These are phyloP conservation scores for Apiospora kogelbergensis DNA, from an alignment of 2,329 filamentous ascomycete species.

Conservation along the genomic window DNA sequence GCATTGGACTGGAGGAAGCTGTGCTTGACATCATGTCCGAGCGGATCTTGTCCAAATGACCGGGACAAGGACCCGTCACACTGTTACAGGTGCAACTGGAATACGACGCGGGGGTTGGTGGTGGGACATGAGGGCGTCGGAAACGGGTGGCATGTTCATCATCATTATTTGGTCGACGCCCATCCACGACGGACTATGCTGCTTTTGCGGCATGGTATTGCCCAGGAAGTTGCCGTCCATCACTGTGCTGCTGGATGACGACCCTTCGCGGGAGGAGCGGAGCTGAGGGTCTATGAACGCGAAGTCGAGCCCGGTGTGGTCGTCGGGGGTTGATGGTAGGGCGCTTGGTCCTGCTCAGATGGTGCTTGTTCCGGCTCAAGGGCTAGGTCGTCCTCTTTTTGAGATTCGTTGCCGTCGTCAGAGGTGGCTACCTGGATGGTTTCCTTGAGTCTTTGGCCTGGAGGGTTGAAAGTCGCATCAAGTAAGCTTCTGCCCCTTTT, in stretches of 20 bases:
- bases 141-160: background rate
- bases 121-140: background rate
- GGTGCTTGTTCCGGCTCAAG: background rate
- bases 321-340: background rate
- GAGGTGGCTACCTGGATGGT: no score
- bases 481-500: background rate
- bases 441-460: background rate
- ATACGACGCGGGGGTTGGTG: background rate
- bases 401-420: background rate
- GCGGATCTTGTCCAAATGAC: no score
- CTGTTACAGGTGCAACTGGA: background rate
- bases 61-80: background rate
- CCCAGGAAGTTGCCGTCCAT: background rate
- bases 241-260: background rate
- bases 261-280: background rate
- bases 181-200: background rate
- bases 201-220: background rate
- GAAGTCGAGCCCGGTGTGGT: background rate
- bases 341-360: background rate
- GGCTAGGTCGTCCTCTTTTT: background rate
- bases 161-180: background rate
- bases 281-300: background rate
- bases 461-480: background rate
- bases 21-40: background rate
- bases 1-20: background rate